Base-by-base conservation (phyloP, 257 asterid species). In the Fraxinus quadrangulata region DNA sequence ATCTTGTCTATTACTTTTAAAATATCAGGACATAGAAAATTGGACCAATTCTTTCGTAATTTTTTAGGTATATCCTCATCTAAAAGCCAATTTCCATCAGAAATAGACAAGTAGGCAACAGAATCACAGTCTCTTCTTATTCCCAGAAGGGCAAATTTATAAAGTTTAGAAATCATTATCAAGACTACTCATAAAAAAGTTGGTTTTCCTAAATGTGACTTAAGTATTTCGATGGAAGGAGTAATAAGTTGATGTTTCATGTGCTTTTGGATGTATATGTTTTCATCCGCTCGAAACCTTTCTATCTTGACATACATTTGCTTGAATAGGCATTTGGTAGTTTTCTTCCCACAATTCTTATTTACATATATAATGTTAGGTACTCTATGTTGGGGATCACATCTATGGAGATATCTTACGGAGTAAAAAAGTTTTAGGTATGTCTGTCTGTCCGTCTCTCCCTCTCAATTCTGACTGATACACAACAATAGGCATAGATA, bases 351-450 rank as follows among this genome's bases (percentile, higher is more conserved):
- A n/a, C 42, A 70, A 72, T 77, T 78, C 34, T 70, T 81, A 72
- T 83, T 28, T 83, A 47, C 59, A 47, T 42, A n/a, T 34, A 61
- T n/a, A 17, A 63, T 73, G 72, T 71, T 82, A 95, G 99, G 98
- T 95, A 21, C 99, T 95, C 82, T 95, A 95, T 33, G 97, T 93
- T 82, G 99, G 99, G 49, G 99, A 95, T 89, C 97, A 95, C 86
- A 95, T 95, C 74, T 93, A 95, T 33, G 36, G 36, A 33, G 36
- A 33, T 33, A 33, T 33, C 6, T 33, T 33, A 33, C 6, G 36
- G 36, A 33, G 36, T 33, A 33, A 33, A 33, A 33, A 33, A 33
- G 91, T 89, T 84, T 86, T 91, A 70, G 99, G 99, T 95, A 95
- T 75, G 86, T 74, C 69, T 76, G 75, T 47, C 72, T 47, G 47